Evolutionary conservation across 768 basidiomycete species (phyloP).

Genomic region (Arthromyces matolae): DNA sequence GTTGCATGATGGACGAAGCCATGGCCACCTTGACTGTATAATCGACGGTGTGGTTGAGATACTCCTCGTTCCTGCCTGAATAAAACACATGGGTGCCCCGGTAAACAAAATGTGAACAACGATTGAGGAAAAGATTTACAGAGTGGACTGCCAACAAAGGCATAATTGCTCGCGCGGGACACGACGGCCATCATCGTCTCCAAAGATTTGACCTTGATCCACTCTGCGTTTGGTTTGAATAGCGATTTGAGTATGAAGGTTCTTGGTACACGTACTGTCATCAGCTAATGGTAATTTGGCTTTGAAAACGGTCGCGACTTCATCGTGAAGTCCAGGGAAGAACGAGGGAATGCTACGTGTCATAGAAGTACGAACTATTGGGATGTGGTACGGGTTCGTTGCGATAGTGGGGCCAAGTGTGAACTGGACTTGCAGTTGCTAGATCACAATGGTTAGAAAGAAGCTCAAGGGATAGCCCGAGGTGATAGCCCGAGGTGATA

Average conservation of each 20-base stretch:
- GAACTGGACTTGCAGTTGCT: no score
- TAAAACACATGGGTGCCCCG: no score
- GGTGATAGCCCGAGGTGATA: no score
- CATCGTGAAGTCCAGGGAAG: background rate
- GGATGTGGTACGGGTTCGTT: no score
- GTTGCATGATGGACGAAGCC: conserved; percentile 22
- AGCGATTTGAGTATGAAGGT: no score
- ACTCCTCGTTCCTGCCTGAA: conserved; percentile 28
- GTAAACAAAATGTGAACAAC: background rate
- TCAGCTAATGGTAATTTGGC: background rate
- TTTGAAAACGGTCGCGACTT: background rate
- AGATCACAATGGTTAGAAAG: no score
- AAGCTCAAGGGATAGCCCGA: no score
- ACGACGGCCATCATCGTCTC: conserved; percentile 23
- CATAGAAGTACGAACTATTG: background rate
- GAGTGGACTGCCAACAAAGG: conserved; percentile 31
- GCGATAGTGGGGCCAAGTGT: no score
- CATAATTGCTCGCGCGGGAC: conserved; percentile 29
- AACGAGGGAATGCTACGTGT: background rate
- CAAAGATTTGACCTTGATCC: conserved; percentile 20
- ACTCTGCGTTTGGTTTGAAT: no score
- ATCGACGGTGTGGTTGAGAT: conserved; percentile 24
- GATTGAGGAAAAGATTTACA: conserved; percentile 18
- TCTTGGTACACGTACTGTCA: background rate
- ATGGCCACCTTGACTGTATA: conserved; percentile 30